Base-by-base conservation (phyloP, 495 filamentous ascomycete genomes). In the Penicillium manginii region DNA sequence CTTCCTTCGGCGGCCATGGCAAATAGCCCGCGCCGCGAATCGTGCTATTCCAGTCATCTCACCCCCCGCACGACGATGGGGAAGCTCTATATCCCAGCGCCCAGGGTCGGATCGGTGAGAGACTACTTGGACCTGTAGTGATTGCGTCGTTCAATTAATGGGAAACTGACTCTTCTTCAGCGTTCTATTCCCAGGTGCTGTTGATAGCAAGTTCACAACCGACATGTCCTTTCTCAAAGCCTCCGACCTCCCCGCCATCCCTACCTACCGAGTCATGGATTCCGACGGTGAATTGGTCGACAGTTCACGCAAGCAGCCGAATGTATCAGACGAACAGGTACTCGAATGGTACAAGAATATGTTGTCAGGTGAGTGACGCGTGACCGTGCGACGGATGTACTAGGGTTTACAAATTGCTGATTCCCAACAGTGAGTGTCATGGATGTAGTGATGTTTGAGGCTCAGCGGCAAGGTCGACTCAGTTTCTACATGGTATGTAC, bases 371-470 rank as follows among this genome's bases (percentile, higher is more conserved):
- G 60, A 14, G 78, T 66, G 8, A 19, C 22, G 29, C 22, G 18
- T n/a, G 19, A 4, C 15, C 7, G 21, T 45, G 1, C 10, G 1
- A 21, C 12, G 4, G 26, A 3, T 12, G 26, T 45, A 3, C 35
- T 26, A 5, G n/a, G n/a, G 1, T 32, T 19, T 50, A 4, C 14
- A 18, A 18, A 39, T 33, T 37, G 14, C 63, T 70, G 56, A 62
- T 58, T 14, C 21, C 43, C 22, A 37, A 43, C 49, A 82, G 87
- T 97, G 55, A 93, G 87, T 62, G 88, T 96, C 58, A 94, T 97
- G 92, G 93, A 97, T 69, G 72, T 92, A 40, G 88, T 97, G 58
- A 96, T 96, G 91, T 94, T 92, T 65, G 90, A 97, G 68, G 91
- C 91, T 15, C 88, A 91, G 61, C 70, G 89, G 49, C 88, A 91